Conservation (phyloP, 352 stramenopile genomes). For the Aphanomyces euteiches region DNA sequence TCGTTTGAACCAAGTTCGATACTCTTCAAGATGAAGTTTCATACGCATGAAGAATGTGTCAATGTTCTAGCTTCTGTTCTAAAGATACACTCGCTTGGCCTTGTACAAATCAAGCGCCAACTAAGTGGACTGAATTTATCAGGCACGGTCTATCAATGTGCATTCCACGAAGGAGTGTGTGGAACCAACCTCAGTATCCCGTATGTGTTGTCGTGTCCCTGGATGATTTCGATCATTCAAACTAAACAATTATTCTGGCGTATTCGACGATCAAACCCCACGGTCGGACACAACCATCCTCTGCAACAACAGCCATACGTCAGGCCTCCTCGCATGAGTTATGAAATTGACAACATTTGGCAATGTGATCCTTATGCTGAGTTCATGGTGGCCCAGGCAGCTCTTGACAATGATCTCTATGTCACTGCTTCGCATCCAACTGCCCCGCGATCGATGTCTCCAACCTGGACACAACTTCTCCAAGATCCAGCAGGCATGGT, state of each 20-base stretch:
- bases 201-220: background rate
- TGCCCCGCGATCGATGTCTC: background rate
- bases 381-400: background rate
- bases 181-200: no score
- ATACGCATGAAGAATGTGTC: background rate
- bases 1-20: conserved; percentile 6
- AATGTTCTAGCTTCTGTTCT: conserved; percentile 9
- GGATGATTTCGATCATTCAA: background rate
- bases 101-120: background rate
- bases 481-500: background rate
- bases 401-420: background rate
- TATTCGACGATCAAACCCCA: no score
- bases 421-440: no score
- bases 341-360: background rate
- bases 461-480: background rate
- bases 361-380: conserved; percentile 2
- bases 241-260: background rate
- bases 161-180: background rate
- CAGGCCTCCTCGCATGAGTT: background rate
- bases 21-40: background rate
- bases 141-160: background rate
- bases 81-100: background rate
- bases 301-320: background rate
- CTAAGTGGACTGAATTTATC: background rate
- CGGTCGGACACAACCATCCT: background rate